Percentiles rank a stretch among this genome's conserved stretches.
phyloP scores from a whole-genome alignment of 805 yeast genomes.

The Candida gorgasii region DNA sequence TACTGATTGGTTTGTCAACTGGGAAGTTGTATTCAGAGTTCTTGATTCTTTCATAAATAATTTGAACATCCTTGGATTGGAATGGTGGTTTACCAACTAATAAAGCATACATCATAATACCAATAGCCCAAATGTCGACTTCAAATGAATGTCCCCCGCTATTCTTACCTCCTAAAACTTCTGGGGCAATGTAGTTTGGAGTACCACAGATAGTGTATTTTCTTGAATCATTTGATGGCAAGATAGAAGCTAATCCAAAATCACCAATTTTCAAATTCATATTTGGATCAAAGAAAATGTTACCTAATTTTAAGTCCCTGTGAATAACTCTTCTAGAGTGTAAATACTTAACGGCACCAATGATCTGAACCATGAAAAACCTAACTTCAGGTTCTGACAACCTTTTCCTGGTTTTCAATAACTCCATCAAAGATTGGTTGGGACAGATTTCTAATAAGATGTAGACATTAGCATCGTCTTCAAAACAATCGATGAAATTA shows the following conservation, averaged over 20 bases:
- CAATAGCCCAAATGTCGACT: conserved; percentile 97
- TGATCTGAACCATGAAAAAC: conserved; percentile 83
- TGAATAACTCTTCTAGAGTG: conserved; percentile 92
- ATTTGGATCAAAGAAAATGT: conserved; percentile 88
- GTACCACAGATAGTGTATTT: conserved; percentile 97
- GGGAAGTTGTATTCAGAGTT: conserved; percentile 81
- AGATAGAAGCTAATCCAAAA: conserved; percentile 96
- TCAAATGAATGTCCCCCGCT: conserved; percentile 94
- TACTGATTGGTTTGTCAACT: conserved; percentile 60
- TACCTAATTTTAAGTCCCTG: conserved; percentile 93
- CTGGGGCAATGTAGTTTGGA: conserved; percentile 98
- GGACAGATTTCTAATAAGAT: conserved; percentile 93
- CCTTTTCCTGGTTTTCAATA: conserved; percentile 79
- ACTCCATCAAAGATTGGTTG: conserved; percentile 90
- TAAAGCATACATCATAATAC: conserved; percentile 93
- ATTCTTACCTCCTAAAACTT: conserved; percentile 83
- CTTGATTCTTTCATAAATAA: conserved; percentile 90
- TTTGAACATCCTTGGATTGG: conserved; percentile 91
- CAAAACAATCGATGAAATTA: conserved; percentile 93
- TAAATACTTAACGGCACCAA: conserved; percentile 92
- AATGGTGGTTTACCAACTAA: conserved; percentile 95
- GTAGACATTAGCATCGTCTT: conserved; percentile 92
- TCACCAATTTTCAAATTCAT: conserved; percentile 97
- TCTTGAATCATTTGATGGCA: conserved; percentile 65
- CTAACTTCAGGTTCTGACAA: conserved; percentile 91